Conservation (phyloP, 176 grass and related monocot species). For the Musa troglodytarum region DNA sequence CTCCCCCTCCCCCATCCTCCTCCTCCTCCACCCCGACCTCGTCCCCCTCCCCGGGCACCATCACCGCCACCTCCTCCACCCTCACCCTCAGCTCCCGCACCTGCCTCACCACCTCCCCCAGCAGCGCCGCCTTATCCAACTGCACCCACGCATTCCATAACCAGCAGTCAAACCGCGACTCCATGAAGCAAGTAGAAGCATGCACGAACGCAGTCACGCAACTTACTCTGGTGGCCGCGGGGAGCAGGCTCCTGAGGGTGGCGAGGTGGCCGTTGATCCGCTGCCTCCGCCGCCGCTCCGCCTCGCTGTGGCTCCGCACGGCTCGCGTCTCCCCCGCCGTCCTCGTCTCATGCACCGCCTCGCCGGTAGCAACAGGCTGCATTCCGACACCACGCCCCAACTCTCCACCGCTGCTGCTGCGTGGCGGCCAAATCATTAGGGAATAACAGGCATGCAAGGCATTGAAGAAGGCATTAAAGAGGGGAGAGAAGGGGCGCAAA, state of each 20-base stretch:
- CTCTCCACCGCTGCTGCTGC: background rate
- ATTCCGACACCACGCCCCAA: background rate
- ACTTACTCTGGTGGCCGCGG: conserved; percentile 59
- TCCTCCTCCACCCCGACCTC: conserved; percentile 64
- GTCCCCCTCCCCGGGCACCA: conserved; percentile 53
- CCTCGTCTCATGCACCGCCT: conserved; percentile 21
- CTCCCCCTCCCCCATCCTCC: too few species aligned
- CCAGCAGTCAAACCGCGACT: background rate
- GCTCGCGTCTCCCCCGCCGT: background rate
- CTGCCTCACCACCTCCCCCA: conserved; percentile 90
- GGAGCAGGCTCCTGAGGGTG: conserved; percentile 76
- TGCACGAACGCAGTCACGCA: background rate
- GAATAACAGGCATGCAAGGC: background rate
- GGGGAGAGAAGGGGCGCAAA: background rate
- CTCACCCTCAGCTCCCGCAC: conserved; percentile 62
- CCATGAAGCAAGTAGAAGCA: background rate
- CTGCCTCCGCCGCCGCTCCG: conserved; percentile 79
- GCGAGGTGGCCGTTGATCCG: conserved; percentile 90
- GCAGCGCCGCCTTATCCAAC: conserved; percentile 97
- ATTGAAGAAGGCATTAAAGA: conserved; percentile 1
- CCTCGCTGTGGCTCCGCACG: conserved; percentile 72
- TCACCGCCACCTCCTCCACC: conserved; percentile 44
- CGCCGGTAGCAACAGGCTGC: conserved; percentile 24
- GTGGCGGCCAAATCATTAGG: background rate
- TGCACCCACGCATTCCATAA: conserved; percentile 6